A percentile compares a stretch with the other conserved stretches of the same genome.
These are phyloP conservation scores for Xylaria sp. DNA, from an alignment of 2,329 filamentous ascomycete species.

Conservation along the genomic window DNA sequence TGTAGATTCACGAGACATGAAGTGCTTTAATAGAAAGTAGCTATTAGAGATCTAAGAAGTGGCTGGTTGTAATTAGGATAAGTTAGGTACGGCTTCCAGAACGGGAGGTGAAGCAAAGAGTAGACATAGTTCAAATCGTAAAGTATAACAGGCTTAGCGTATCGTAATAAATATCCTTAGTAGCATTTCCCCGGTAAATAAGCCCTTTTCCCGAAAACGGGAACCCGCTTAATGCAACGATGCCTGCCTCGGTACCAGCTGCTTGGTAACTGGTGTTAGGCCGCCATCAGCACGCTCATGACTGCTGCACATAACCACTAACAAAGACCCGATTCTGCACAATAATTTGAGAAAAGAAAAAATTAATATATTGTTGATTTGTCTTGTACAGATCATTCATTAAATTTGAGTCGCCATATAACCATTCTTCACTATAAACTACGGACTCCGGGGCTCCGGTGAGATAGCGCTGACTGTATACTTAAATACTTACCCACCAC, in stretches of 20 bases:
- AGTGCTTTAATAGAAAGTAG: background rate
- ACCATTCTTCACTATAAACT: background rate
- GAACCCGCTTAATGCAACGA: background rate
- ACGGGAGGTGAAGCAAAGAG: background rate
- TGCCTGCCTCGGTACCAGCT: background rate
- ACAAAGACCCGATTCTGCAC: no score
- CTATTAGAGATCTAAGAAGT: background rate
- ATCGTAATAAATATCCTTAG: no score
- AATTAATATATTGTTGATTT: background rate
- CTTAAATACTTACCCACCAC: background rate
- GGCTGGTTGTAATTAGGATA: background rate
- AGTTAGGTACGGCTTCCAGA: background rate
- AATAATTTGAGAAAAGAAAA: no score
- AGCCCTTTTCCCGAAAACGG: no score
- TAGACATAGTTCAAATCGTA: no score
- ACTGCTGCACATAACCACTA: background rate
- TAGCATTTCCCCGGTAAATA: background rate
- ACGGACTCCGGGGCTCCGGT: background rate
- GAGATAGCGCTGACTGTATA: background rate
- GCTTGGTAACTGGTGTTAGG: slow-evolving; percentile 2
- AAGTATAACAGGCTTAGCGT: no score
- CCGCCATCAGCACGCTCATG: background rate
- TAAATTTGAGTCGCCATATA: background rate
- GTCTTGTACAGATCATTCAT: background rate
- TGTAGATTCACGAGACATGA: background rate